Base-by-base conservation (phyloP, 768 basidiomycete species). In the Leucocoprinus sp. region DNA sequence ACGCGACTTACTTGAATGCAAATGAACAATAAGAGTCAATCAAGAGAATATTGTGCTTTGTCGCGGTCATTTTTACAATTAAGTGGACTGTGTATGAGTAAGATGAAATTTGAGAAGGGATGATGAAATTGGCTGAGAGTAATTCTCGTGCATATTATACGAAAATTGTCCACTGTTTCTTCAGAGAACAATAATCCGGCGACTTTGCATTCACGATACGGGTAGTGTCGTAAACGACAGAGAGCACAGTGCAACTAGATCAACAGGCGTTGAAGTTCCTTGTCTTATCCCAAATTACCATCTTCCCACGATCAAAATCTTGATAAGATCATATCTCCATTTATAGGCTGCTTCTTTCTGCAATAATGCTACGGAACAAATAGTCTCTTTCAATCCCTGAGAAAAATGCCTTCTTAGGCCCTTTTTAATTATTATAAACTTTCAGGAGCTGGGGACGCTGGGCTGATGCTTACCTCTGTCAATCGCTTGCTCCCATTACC, bases 21-120 rank as follows among this genome's bases (percentile, higher is more conserved):
- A 90, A 91, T 1, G 87, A 89, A 61, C 89, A 87, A 52, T 90
- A 89, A 0, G 88, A 90, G 59, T 90, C 88, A 23, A 91, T 70
- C 40, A 91, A 68, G 24, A 91, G 69, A 37, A 91, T 65, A 45
- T 75, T 69, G 38, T 77, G 78, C 12, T 56, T 55, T 43, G 62
- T 61, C 29, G 63, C 51, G 39, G 63, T 58, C 68, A 71, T 71
- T 26, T 50, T 36, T 22, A n/a, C 21, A 24, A 40, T 24, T 21
- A 8, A 37, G 37, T 24, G 11, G 8, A 6, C 27, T 27, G 24
- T 7, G 11, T 19, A 24, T n/a, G 12, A n/a, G 42, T 46, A 36
- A 12, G 4, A 29, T 28, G 21, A 39, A 12, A 39, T n/a, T 7
- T 24, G 5, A 22, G 17, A 26, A 26, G 33, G 23, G 42, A 24